Base-by-base conservation (phyloP, 108 stramenopile genomes). In the Hondaea fermentalgiana region DNA sequence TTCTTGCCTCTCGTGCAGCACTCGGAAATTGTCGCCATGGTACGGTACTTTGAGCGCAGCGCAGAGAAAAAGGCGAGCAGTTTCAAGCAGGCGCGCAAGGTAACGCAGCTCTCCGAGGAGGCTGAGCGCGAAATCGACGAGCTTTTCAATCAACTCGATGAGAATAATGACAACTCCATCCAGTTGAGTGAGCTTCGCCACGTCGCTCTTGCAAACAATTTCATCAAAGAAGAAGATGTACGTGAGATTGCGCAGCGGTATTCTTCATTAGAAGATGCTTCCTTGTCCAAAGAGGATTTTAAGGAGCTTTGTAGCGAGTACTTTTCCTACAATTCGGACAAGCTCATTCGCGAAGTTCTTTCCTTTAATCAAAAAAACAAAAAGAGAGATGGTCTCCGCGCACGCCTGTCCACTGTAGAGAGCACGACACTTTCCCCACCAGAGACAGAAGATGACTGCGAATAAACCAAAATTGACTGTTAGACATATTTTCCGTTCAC, bases 271-370 rank as follows among this genome's bases (percentile, higher is more conserved):
- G 60, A 64, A 35, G 35, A 64, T 21, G 72, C 47, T 5, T 16
- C 44, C 19, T 51, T 83, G 47, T 25, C 21, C 12, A 45, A 51
- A 14, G 49, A 83, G 14, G 72, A 83, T 43, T 83, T 83, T 83
- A 51, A 5, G n/a, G 72, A 83, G 72, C 72, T 83, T 5, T 83
- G 72, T 21, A 23, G 72, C n/a, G 72, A 83, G 72, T 83, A 83
- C 49, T 83, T 83, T 51, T 83, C 72, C 5, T 83, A 83, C 25
- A 45, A 51, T 10, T 51, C 47, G 23, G 72, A 83, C 49, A 83
- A 83, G 23, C 72, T 83, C 25, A 83, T 83, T 8, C 5, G 72
- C 5, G 72, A 83, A 21, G 49, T 83, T 10, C 49, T 83, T 10
- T 83, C 72, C 16, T 83, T 25, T 21, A 83, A 83, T 21, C 44